Conservation (phyloP, 2,329 filamentous ascomycete species). For the Aspergillus japonicus region DNA sequence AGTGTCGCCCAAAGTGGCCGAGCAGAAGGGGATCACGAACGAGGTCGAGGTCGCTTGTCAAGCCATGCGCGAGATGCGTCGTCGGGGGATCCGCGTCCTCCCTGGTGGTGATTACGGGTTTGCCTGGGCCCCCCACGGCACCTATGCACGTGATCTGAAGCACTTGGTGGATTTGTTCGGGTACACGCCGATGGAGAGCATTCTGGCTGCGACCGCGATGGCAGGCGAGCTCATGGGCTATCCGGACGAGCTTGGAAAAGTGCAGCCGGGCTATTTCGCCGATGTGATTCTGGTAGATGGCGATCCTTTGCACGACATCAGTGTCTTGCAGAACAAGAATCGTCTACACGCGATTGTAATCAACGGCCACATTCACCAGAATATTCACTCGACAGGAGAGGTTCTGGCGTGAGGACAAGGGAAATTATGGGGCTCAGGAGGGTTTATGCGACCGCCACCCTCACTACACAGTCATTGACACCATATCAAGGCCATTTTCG, state of each 20-base stretch:
- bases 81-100: conserved; percentile 44
- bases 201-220: conserved; percentile 42
- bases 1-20: conserved; percentile 24
- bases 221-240: conserved; percentile 22
- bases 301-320: background rate
- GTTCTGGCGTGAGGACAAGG: background rate
- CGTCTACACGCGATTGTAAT: background rate
- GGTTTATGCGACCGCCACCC: too few relatives aligned
- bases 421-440: too few relatives aligned
- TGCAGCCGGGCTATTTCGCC: conserved; percentile 1
- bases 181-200: conserved; percentile 43
- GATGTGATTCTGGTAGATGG: conserved; percentile 5
- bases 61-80: conserved; percentile 44
- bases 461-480: too few relatives aligned
- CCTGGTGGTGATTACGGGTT: conserved; percentile 49
- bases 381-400: background rate
- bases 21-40: conserved; percentile 41
- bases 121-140: conserved; percentile 48
- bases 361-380: background rate
- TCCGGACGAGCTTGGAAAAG: conserved; percentile 8
- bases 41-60: conserved; percentile 41
- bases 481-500: too few relatives aligned
- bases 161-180: conserved; percentile 47
- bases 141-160: conserved; percentile 45
- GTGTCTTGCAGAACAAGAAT: background rate